Evolutionary conservation across 441 rosid species (phyloP), one percentile per base, ranked within the genome.

Genomic region (Jatropha multifida): DNA sequence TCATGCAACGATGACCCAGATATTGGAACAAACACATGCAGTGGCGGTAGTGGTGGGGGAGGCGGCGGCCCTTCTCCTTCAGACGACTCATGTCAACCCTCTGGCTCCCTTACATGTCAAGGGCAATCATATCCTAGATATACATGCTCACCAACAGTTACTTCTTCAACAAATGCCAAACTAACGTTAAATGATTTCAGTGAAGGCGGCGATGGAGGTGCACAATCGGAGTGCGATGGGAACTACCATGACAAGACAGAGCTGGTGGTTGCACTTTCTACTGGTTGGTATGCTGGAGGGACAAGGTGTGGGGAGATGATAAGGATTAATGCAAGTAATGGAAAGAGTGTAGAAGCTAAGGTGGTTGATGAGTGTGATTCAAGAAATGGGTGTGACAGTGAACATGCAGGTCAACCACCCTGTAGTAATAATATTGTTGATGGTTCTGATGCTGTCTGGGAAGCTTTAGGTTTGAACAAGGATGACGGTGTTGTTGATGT

Each of bases 321-420:
- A 18, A 52, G 42, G 46, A 85, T 85, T 6, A 72, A 27, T 0
- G 84, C 86, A 5, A 41, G 17, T 0, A 78, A 80, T 27, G 84
- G 88, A 18, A 58, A 14, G 23, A 85, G 65, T 26, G 77, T 71
- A 68, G 17, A 2, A 18, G 87, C 88, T 4, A 76, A 74, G 81
- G 87, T 81, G 69, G 90, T 85, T 9, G 87, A 84, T 37, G 86
- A 87, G 69, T 87, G 88, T 66, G 85, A 84, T 70, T 85, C 86
- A 0, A 6, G 20, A 65, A 15, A 17, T 1, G 89, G 89, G n/a
- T 84, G 89, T 49, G 85, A 85, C 10, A 2, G 59, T 4, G 85
- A 80, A 65, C 88, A 83, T 67, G 85, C 84, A 0, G 5, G 41
- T 2, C 83, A 72, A 37, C 83, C 79, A 0, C 88, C 85, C 0